These are phyloP conservation scores for sweet orange (Citrus sinensis) DNA, from an alignment of 345 rosid genomes.

Conservation along the genomic window DNA sequence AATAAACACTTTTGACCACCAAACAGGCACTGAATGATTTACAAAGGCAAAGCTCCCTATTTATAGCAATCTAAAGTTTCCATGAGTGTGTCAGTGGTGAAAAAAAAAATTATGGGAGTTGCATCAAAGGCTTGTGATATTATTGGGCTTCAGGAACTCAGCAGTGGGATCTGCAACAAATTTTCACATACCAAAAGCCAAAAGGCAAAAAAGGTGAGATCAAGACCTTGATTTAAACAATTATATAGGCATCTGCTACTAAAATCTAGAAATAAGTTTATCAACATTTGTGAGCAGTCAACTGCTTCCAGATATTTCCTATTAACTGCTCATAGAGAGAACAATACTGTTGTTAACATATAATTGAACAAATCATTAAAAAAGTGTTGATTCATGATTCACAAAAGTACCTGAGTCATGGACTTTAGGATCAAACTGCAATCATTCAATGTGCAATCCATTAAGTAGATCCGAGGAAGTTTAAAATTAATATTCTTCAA, in stretches of 20 bases:
- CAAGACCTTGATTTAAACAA: neutral
- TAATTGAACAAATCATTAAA: neutral
- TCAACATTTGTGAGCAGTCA: neutral
- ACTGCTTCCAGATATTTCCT: neutral
- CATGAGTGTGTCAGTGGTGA: neutral
- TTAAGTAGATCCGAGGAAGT: conserved; percentile 63
- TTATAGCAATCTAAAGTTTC: neutral
- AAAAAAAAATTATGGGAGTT: too few species aligned
- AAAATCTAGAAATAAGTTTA: neutral
- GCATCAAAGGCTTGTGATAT: neutral
- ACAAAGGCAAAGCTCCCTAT: neutral
- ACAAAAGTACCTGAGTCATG: conserved; percentile 50
- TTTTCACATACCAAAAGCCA: neutral
- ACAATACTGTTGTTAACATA: neutral
- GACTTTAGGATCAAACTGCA: conserved; percentile 74
- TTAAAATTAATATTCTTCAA: conserved; percentile 26
- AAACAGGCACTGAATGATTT: neutral
- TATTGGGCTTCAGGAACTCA: neutral
- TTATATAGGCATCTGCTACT: neutral
- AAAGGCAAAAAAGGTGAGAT: neutral
- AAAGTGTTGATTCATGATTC: conserved; percentile 8
- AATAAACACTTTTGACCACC: too few species aligned
- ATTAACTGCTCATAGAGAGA: neutral
- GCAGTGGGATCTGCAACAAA: neutral
- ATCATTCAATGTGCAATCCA: conserved; percentile 93